Conservation (phyloP, 169 alveolate genomes). For the Blepharisma undulans region DNA sequence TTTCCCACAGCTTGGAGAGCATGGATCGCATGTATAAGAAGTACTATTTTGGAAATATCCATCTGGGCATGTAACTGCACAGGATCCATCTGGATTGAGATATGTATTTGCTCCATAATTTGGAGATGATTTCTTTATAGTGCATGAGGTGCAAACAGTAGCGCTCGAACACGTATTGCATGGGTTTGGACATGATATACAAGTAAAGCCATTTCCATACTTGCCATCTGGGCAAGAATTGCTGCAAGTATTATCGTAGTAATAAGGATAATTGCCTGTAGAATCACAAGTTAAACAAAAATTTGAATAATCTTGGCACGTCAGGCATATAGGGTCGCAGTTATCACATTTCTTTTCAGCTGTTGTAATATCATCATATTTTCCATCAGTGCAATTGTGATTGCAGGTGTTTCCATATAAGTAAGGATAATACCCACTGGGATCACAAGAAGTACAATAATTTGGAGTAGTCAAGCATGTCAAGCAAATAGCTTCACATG, state of each 20-base stretch:
- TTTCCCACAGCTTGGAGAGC: neutral
- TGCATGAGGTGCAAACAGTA: slow-evolving; percentile 9
- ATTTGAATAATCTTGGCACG: neutral
- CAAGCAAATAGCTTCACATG: slow-evolving; percentile 5
- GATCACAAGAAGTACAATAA: slow-evolving; percentile 1
- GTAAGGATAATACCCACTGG: slow-evolving; percentile 7
- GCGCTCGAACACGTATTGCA: slow-evolving; percentile 6
- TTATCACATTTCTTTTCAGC: slow-evolving; percentile 13
- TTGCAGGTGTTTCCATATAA: slow-evolving; percentile 30
- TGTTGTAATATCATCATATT: slow-evolving; percentile 32
- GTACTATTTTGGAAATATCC: neutral
- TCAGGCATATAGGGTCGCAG: neutral
- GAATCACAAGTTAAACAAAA: neutral
- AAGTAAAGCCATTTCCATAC: slow-evolving; percentile 30
- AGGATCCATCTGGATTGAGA: neutral
- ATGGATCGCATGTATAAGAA: neutral
- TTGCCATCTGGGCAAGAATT: neutral
- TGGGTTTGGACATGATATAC: slow-evolving; percentile 20
- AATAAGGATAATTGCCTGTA: neutral
- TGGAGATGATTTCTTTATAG: slow-evolving; percentile 6
- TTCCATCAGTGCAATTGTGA: neutral
- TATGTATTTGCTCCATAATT: slow-evolving; percentile 10
- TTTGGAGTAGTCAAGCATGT: slow-evolving; percentile 12
- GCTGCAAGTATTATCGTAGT: slow-evolving; percentile 17
- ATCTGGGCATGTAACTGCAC: slow-evolving; percentile 10